phyloP scores from a whole-genome alignment of 192 early-diverging fungal species.

The Mortierella antarctica region DNA sequence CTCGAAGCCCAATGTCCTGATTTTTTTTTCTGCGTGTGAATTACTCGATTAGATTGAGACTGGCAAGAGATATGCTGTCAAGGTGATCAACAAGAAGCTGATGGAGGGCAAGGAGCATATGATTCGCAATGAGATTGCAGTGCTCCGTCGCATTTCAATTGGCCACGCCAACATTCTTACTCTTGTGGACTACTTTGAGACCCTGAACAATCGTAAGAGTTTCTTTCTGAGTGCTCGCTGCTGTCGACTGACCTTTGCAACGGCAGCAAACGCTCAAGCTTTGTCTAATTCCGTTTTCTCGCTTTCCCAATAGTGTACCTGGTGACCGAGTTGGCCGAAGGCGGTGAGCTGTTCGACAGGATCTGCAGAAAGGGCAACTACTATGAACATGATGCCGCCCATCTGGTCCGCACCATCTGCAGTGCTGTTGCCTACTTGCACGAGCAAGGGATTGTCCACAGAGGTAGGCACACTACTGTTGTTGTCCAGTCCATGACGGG shows the following conservation, averaged over 20 bases:
- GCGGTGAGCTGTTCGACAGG: slow-evolving; percentile 95
- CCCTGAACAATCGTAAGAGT: slow-evolving; percentile 69
- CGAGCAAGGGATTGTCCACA: slow-evolving; percentile 86
- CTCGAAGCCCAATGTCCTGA: too few species aligned
- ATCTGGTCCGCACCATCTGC: slow-evolving; percentile 80
- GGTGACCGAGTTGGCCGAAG: slow-evolving; percentile 81
- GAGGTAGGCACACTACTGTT: slow-evolving; percentile 57
- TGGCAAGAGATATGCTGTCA: slow-evolving; percentile 78
- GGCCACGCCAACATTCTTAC: slow-evolving; percentile 78
- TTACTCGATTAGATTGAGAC: slow-evolving; percentile 64
- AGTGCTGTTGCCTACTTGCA: slow-evolving; percentile 89
- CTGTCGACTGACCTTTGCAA: not conserved
- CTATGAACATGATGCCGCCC: slow-evolving; percentile 84
- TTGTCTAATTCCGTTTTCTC: not conserved
- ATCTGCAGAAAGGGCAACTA: slow-evolving; percentile 77
- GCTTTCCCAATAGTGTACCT: slow-evolving; percentile 68
- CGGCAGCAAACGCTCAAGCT: not conserved
- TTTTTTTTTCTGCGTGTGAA: not conserved
- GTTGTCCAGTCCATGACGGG: not conserved
- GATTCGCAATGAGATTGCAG: slow-evolving; percentile 79
- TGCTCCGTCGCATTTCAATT: slow-evolving; percentile 75
- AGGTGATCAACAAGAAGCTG: slow-evolving; percentile 81
- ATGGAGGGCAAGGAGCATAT: slow-evolving; percentile 77
- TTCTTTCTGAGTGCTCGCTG: not conserved
- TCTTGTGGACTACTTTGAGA: slow-evolving; percentile 85